Evolutionary conservation across 176 grass and related monocot genomes (phyloP), one percentile per base, ranked within the genome.

Genomic region (Guadua angustifolia): DNA sequence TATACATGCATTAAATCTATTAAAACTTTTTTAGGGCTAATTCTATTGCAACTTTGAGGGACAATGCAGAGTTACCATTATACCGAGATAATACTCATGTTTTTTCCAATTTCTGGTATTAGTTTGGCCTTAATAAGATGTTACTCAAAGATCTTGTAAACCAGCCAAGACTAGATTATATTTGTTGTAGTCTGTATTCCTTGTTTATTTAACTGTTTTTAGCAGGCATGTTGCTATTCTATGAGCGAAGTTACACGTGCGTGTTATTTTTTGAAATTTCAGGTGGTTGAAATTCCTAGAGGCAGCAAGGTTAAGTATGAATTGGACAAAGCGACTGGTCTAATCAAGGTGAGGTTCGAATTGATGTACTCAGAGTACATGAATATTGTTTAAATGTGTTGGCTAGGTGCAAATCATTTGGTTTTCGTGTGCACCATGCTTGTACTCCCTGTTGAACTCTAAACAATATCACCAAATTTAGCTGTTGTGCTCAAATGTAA

Each of bases 251-350:
- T 47, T 39, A 75, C 35, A 75, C 43, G 5, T 1, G 79, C 11
- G 22, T 67, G 11, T 24, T 39, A 6, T 78, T 78, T 86, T 64
- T 73, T 50, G 16, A 38, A 90, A 45, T 82, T 18, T 46, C 84
- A 97, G 95, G 95, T 97, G 19, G 72, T 97, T 82, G 95, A 97
- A 85, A 97, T 97, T 88, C 80, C 92, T 50, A 98, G 95, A 76
- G 95, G 95, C 45, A 94, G 90, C 85, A 97, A 97, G 84, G 95
- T 97, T 40, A 97, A 98, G 82, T 93, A 98, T 84, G 95, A 98
- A 49, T 66, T 98, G 71, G 95, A 98, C 82, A 98, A 98, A 81
- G 22, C 51, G 36, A 93, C 65, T 80, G 93, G 95, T 66, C 93
- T 98, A 53, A 98, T 98, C 79, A 98, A 98, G 93, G 95, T 98